Conservation (phyloP, 345 rosid genomes). For the Gossypium raimondii region DNA sequence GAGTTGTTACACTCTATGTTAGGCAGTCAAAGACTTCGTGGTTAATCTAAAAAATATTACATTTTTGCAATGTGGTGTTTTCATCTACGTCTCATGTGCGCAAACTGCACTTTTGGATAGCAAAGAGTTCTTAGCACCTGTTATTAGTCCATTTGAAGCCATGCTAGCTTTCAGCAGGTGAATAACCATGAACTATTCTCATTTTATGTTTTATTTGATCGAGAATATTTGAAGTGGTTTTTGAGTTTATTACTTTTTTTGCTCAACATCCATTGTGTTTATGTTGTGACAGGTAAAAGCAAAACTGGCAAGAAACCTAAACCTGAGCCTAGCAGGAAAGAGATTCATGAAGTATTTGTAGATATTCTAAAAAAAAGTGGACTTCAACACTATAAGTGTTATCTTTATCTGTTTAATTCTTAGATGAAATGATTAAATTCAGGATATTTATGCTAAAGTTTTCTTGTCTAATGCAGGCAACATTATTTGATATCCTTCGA, state of each 20-base stretch:
- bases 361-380: slow-evolving; percentile 79
- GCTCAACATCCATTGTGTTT: too few relatives aligned
- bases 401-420: not conserved
- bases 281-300: too few relatives aligned
- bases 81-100: slow-evolving; percentile 77
- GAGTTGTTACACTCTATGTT: not conserved
- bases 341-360: slow-evolving; percentile 81
- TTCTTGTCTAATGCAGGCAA: slow-evolving; percentile 49
- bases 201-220: not conserved
- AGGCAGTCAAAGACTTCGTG: slow-evolving; percentile 1
- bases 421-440: not conserved
- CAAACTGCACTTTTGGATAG: slow-evolving; percentile 90
- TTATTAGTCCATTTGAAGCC: slow-evolving; percentile 91
- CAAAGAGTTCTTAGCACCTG: slow-evolving; percentile 85
- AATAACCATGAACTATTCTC: not conserved
- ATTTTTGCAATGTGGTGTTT: slow-evolving; percentile 65
- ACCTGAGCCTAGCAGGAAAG: slow-evolving; percentile 19
- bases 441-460: not conserved
- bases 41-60: slow-evolving; percentile 9
- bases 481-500: slow-evolving; percentile 80
- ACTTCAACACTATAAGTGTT: slow-evolving; percentile 80
- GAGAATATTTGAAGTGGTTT: too few relatives aligned
- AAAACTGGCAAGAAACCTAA: too few relatives aligned
- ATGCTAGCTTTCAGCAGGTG: slow-evolving; percentile 85
- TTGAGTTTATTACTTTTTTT: too few relatives aligned